Conservation (phyloP, 2,329 filamentous ascomycete species). For the Penicillium sp. region DNA sequence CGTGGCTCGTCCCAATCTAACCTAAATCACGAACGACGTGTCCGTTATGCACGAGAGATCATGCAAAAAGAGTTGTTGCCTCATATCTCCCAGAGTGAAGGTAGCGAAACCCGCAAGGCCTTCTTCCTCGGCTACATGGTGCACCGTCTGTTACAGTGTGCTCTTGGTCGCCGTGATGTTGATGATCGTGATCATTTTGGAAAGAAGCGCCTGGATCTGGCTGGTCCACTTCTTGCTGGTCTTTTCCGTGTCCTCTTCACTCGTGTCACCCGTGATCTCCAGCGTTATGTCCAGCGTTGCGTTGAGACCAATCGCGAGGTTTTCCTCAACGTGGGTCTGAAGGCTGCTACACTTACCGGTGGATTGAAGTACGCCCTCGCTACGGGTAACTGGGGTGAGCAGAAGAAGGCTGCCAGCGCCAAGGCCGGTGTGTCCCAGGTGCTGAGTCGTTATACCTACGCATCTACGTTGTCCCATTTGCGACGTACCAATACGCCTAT, state of each 20-base stretch:
- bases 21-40: constrained; percentile 79
- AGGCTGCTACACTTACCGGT: constrained; percentile 86
- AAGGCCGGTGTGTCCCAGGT: constrained; percentile 98
- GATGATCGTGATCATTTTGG: constrained; percentile 99
- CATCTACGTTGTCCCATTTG: constrained; percentile 94
- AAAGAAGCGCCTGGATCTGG: constrained; percentile 95
- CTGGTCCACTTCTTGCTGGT: constrained; percentile 91
- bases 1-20: constrained; percentile 73
- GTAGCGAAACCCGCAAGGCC: constrained; percentile 91
- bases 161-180: constrained; percentile 86
- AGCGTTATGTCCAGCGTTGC: constrained; percentile 86
- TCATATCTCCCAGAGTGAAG: constrained; percentile 93
- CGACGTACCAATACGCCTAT: constrained; percentile 97
- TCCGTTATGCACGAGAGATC: constrained; percentile 89
- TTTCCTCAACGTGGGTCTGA: constrained; percentile 86
- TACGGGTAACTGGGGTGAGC: constrained; percentile 98
- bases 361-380: constrained; percentile 95
- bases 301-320: constrained; percentile 89
- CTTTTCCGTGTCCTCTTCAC: constrained; percentile 91
- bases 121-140: constrained; percentile 99
- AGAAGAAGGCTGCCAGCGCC: constrained; percentile 94
- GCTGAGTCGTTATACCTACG: constrained; percentile 94
- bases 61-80: constrained; percentile 96
- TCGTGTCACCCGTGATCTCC: constrained; percentile 86
- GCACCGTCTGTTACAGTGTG: constrained; percentile 89